Evolutionary conservation across 176 grass and related monocot species (phyloP), one percentile per base, ranked within the genome.

Genomic region (Oropetium thomaeum): DNA sequence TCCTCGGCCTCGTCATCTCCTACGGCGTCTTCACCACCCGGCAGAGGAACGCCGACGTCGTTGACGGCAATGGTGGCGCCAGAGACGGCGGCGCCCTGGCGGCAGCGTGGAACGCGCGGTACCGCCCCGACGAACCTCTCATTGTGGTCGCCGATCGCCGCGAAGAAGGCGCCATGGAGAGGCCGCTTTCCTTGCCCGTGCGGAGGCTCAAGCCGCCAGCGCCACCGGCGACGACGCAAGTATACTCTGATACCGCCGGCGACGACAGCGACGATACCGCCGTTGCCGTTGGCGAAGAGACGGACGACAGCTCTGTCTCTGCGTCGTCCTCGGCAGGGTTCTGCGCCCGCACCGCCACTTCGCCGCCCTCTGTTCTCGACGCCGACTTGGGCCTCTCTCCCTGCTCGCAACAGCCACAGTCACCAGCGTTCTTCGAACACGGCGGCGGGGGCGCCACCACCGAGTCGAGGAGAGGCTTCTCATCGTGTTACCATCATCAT

Each of bases 21-120:
- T 90, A 90, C 38, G 87, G 91, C 57, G 77, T 93, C 43, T 93
- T 93, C 77, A 30, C 84, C 57, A n/a, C n/a, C n/a, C n/a, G n/a
- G n/a, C 52, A 84, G 67, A 73, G 83, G 16, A 81, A 45, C 49
- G 25, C 32, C 47, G 48, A n/a, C 15, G 44, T 42, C 40, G 83
- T 11, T 62, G 64, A 2, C 35, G 80, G 49, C 38, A 20, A 54
- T 7, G 74, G 1, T n/a, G n/a, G n/a, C n/a, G n/a, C n/a, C 27
- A 31, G n/a, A 19, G 59, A 74, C 22, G 69, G 52, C 37, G 47
- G 49, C 64, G 37, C 37, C 1, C 70, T 84, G 81, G 81, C n/a
- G n/a, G n/a, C n/a, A n/a, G n/a, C 85, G 48, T 90, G 85, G 92
- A 94, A 78, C 85, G 79, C 88, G 4, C 40, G 52, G 82, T 84